These are phyloP conservation scores for Phyllachora maydis DNA, from an alignment of 2,329 filamentous ascomycete genomes.

Conservation along the genomic window DNA sequence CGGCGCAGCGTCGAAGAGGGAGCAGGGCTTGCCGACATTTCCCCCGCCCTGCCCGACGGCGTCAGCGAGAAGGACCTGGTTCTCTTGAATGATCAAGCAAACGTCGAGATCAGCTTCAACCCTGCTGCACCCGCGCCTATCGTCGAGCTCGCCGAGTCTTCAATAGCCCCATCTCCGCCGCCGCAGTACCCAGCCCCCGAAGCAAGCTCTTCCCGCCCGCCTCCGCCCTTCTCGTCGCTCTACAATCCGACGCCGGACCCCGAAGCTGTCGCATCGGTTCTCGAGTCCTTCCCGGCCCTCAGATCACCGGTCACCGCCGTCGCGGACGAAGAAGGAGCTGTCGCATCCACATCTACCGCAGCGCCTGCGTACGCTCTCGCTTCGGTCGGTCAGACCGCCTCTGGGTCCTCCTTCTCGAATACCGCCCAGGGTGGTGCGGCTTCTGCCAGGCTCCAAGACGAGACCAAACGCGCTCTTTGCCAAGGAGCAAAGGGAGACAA, in stretches of 20 bases:
- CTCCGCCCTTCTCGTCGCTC: slow-evolving; percentile 40
- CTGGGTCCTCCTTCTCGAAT: too few relatives aligned
- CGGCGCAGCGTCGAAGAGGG: slow-evolving; percentile 13
- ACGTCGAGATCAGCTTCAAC: slow-evolving; percentile 5
- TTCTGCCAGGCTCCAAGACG: slow-evolving; percentile 28
- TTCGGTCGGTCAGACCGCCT: too few relatives aligned
- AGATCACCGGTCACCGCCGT: slow-evolving; percentile 15
- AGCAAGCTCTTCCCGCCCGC: slow-evolving; percentile 20
- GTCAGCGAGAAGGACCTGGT: slow-evolving; percentile 6
- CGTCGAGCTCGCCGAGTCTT: slow-evolving; percentile 2
- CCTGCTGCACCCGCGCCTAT: slow-evolving; percentile 1
- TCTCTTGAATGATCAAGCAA: slow-evolving; percentile 10
- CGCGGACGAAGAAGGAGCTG: slow-evolving; percentile 7
- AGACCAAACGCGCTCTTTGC: slow-evolving; percentile 74
- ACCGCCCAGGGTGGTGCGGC: too few relatives aligned
- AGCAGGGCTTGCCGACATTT: slow-evolving; percentile 5
- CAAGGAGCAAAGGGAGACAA: slow-evolving; percentile 53
- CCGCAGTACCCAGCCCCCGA: slow-evolving; percentile 38
- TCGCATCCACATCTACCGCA: neutral
- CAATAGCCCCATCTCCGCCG: slow-evolving; percentile 35
- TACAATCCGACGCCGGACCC: slow-evolving; percentile 19
- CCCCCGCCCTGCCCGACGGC: slow-evolving; percentile 7
- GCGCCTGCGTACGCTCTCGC: slow-evolving; percentile 2
- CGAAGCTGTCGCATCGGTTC: slow-evolving; percentile 12
- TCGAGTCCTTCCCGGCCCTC: slow-evolving; percentile 14